A percentile compares a stretch with the other conserved stretches of the same genome.
Conservation (phyloP, 805 yeast species). For the Teunomyces funiuensis region DNA sequence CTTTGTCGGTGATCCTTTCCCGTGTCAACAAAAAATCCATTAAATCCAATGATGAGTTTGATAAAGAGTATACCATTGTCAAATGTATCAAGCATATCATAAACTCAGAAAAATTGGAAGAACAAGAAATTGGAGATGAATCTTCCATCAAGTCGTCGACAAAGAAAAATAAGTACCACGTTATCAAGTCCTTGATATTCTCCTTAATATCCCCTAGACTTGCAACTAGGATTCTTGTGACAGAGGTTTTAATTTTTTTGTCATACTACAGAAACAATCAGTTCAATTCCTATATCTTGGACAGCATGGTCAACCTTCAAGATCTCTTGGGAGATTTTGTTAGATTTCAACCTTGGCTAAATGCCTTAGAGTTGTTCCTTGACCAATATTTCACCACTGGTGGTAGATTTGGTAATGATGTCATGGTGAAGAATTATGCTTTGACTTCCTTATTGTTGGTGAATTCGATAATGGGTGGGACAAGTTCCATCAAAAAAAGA, state of each 20-base stretch:
- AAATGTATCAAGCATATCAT: slow-evolving; percentile 37
- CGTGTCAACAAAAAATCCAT: slow-evolving; percentile 42
- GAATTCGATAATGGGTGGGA: slow-evolving; percentile 32
- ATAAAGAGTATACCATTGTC: slow-evolving; percentile 38
- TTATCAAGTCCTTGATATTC: slow-evolving; percentile 36
- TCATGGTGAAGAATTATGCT: slow-evolving; percentile 31
- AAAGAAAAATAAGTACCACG: slow-evolving; percentile 27
- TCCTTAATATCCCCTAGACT: slow-evolving; percentile 42
- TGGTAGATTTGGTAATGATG: slow-evolving; percentile 15
- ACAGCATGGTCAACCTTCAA: slow-evolving; percentile 33
- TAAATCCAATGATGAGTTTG: slow-evolving; percentile 46
- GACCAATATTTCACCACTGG: slow-evolving; percentile 27
- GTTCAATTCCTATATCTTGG: slow-evolving; percentile 27
- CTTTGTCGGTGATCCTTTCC: slow-evolving; percentile 37
- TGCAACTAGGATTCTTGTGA: slow-evolving; percentile 39
- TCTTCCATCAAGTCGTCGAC: slow-evolving; percentile 10
- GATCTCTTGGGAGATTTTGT: slow-evolving; percentile 35
- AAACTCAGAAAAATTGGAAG: slow-evolving; percentile 22
- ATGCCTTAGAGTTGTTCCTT: slow-evolving; percentile 34
- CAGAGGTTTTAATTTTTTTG: slow-evolving; percentile 42
- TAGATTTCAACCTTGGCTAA: slow-evolving; percentile 43
- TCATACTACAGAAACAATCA: slow-evolving; percentile 26
- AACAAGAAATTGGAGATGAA: slow-evolving; percentile 11
- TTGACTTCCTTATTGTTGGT: slow-evolving; percentile 37
- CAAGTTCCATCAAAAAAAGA: slow-evolving; percentile 26